Evolutionary conservation across 441 rosid genomes (phyloP), one percentile per base, ranked within the genome.

Genomic region (Monsonia emarginata): DNA sequence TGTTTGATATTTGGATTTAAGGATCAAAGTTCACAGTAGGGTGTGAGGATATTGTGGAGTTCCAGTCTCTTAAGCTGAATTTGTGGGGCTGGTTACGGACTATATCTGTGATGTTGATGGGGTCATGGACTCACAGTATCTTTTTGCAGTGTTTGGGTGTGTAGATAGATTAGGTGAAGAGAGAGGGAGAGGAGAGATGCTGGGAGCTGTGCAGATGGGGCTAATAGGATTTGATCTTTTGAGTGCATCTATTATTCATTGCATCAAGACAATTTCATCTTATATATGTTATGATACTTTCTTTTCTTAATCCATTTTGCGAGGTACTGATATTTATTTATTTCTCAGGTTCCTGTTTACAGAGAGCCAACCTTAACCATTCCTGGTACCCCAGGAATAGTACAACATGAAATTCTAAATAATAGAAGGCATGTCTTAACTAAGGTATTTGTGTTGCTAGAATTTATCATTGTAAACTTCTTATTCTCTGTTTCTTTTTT

Each of bases 381-480:
- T 78, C 82, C 89, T 66, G 99, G 99, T 78, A 87, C 80, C 78
- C 91, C 97, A 57, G 95, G 91, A 61, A 87, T 95, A 42, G 90
- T 87, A 75, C 93, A 95, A 78, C 98, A 95, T 86, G 97, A 90
- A 80, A 84, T 95, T 74, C 79, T 91, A 81, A 95, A 91, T 74
- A 86, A 91, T 66, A 83, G 88, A 84, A 86, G 97, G 83, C 98
- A 95, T 78, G 89, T 95, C 60, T 84, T 95, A 81, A 91, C 98
- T 0, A 95, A 91, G 99, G 99, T 91, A 74, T 65, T 56, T 56
- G 28, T 56, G 9, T 4, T 58, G 50, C 56, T 31, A 28, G 69
- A 50, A 38, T 56, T 21, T 28, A 11, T 18, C 67, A 25, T 61
- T 56, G 28, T 32, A 46, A 16, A 6, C 24, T 46, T 18, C 9